Base-by-base conservation (phyloP, 2,329 filamentous ascomycete genomes). In the Teratosphaeria epicoccoides region DNA sequence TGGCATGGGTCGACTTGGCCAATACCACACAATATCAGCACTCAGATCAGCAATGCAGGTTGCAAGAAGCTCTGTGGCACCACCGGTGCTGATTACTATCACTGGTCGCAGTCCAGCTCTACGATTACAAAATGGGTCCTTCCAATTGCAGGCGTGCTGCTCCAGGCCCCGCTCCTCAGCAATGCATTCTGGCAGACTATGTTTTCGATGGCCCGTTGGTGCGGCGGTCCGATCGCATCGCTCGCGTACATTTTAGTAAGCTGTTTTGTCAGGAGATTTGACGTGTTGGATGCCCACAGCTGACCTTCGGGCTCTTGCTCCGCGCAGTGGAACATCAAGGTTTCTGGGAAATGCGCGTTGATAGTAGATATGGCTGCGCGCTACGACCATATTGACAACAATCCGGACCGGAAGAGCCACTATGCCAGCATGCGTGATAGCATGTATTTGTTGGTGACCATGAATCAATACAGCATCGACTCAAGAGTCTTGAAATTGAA, bases 391-490 rank as follows among this genome's bases (percentile, higher is more conserved):
- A 52, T 49, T 1, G 57, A 62, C 24, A 53, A 46, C 1, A 57
- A 63, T 25, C 62, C 61, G 1, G 58, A 59, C 14, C 57, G 61
- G 14, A 54, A 62, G 12, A 65, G 61, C 12, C 59, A 71, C 14
- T 72, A 69, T 53, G 61, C 58, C 5, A 65, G 65, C 20, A 67
- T 72, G 49, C 56, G 71, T 33, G 73, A 76, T 52, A 72, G 71
- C 0, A 68, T 74, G 57, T 74, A 70, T 49, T 64, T 76, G 14
- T 62, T 75, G 17, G 65, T 68, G 46, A 68, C 68, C 5, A 70
- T 74, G 65, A 74, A 73, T 45, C 72, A 75, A 56, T 75, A 71
- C 53, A 70, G 63, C 3, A 64, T 72, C 50, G 67, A 67, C 37
- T 5, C 54, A 52, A 20, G 45, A 4, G 52, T 53, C 11, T 47